Evolutionary conservation across 805 yeast species (phyloP), one percentile per base, ranked within the genome.

Genomic region (Isabelozyma pseudorhagii): DNA sequence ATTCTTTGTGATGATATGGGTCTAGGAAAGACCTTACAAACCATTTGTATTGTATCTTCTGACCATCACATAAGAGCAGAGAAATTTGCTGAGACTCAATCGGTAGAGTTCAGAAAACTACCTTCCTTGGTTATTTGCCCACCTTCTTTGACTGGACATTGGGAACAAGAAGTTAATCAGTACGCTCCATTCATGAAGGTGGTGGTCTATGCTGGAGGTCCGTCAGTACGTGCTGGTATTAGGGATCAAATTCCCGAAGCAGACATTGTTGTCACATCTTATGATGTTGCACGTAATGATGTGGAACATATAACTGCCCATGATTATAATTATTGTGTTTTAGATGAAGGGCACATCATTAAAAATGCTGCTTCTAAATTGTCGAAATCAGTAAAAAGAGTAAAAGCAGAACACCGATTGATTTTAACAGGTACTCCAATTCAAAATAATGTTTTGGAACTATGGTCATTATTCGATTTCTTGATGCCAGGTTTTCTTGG

Each of bases 1-100:
- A 93, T 94, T 61, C 75, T 94, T 45, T 94, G 99, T 82, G 99
- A 94, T 66, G 99, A 94, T 82, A 94, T 94, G 99, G 99, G 99
- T 6, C 77, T 94, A 29, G 99, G 99, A 46, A 94, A 94, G 66
- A 94, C 99, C 0, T 76, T 94, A 52, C 99, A 94, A 68, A 92
- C 99, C 0, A 92, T 94, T 61, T 94, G 99, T 70, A 93, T 96
- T 56, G 91, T 94, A 47, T 89, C 99, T 0, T 89, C 97, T 63
- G 99, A 94, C 62, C 99, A 94, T 61, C 89, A 91, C 59, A 59
- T 89, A 55, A 81, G 99, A 55, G 84, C 82, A 9, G 87, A 87
- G 56, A 86, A 85, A 55, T 88, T 76, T 64, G 75, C 69, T 7
- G 69, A 76, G 52, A 83, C 96, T 0, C 67, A 78, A 31, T 76